phyloP scores from a whole-genome alignment of 2,329 filamentous ascomycete species.

The Calonectria naviculata region DNA sequence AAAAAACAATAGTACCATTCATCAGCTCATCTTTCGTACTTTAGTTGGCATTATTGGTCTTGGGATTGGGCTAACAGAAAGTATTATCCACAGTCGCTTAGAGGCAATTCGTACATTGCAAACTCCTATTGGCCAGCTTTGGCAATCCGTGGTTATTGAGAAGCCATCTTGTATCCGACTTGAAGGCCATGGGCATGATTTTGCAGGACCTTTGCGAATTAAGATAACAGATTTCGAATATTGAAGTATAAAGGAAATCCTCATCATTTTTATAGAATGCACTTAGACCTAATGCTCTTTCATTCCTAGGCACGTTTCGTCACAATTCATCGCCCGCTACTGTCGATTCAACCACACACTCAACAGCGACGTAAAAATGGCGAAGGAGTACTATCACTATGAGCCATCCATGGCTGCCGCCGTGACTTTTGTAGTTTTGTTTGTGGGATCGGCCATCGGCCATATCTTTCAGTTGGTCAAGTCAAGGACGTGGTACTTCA shows the following conservation, averaged over 20 bases:
- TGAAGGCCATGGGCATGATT: too few species aligned
- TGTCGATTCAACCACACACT: too few species aligned
- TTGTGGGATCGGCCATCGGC: constrained; percentile 44
- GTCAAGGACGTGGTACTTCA: constrained; percentile 59
- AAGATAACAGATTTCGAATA: not conserved
- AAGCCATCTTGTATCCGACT: not conserved
- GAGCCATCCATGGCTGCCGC: not conserved
- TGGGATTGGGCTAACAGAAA: not conserved
- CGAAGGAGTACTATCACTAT: not conserved
- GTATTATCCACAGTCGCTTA: not conserved
- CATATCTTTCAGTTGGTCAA: constrained; percentile 53
- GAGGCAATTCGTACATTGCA: not conserved
- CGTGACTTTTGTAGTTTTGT: constrained; percentile 34
- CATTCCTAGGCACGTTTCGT: too few species aligned
- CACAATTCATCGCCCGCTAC: too few species aligned
- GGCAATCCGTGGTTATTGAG: not conserved
- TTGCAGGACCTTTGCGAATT: not conserved
- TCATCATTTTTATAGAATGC: not conserved
- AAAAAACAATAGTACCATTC: too few species aligned
- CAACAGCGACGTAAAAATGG: too few species aligned
- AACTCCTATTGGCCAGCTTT: not conserved
- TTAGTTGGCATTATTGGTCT: not conserved
- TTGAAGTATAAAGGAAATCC: not conserved
- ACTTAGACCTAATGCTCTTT: too few species aligned
- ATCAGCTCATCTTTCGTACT: not conserved